Percentiles rank a stretch among this genome's conserved stretches.
Evolutionary conservation across 495 filamentous ascomycete genomes (phyloP).

Genomic region (Penicillium tannophilum): DNA sequence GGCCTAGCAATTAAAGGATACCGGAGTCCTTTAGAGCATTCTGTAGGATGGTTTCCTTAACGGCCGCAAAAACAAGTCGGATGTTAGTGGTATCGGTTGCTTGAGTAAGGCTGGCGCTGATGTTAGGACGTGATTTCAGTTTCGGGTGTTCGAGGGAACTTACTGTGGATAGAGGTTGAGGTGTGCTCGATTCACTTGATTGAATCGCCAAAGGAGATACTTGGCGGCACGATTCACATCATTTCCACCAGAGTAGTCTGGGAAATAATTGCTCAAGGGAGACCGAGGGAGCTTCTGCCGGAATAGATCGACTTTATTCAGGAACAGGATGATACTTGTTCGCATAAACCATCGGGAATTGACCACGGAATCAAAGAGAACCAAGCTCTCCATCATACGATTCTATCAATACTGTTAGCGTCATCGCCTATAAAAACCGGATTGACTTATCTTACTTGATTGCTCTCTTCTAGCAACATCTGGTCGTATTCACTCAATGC

Average conservation of each 20-base stretch:
- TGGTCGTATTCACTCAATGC: slow-evolving; percentile 99
- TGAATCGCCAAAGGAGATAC: slow-evolving; percentile 97
- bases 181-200: slow-evolving; percentile 95
- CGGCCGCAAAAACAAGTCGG: slow-evolving; percentile 93
- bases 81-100: slow-evolving; percentile 98
- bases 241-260: slow-evolving; percentile 95
- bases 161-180: slow-evolving; percentile 98
- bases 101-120: slow-evolving; percentile 77
- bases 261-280: slow-evolving; percentile 90
- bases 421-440: neutral
- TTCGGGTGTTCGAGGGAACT: slow-evolving; percentile 33
- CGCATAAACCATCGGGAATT: slow-evolving; percentile 99
- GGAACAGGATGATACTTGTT: slow-evolving; percentile 96
- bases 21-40: slow-evolving; percentile 98
- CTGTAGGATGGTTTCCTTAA: slow-evolving; percentile 98
- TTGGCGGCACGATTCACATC: slow-evolving; percentile 98
- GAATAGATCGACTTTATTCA: slow-evolving; percentile 99
- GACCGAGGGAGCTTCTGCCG: slow-evolving; percentile 88
- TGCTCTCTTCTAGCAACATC: slow-evolving; percentile 92
- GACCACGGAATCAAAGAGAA: slow-evolving; percentile 98
- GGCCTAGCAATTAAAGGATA: slow-evolving; percentile 63
- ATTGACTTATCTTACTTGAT: slow-evolving; percentile 63
- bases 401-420: slow-evolving; percentile 58
- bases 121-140: slow-evolving; percentile 1
- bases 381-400: slow-evolving; percentile 97